Evolutionary conservation across 495 filamentous ascomycete species (phyloP).

Genomic region (Hypoxylon lenormandii): DNA sequence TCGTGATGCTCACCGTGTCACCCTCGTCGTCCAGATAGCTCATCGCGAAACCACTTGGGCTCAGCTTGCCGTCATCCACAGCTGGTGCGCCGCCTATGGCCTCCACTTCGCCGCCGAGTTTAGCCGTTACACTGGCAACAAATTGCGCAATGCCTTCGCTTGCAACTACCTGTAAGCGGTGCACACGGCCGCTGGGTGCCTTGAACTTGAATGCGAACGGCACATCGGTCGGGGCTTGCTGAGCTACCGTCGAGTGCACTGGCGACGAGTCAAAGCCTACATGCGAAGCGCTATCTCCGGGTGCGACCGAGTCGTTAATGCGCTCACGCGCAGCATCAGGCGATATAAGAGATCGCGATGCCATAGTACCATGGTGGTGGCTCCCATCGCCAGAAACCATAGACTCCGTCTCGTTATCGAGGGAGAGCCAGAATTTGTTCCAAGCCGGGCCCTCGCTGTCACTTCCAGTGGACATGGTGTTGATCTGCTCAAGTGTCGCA

Average conservation of each 20-base stretch:
- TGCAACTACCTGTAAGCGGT: constrained; percentile 86
- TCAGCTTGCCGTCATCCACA: constrained; percentile 81
- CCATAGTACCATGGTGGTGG: constrained; percentile 68
- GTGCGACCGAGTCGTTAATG: constrained; percentile 81
- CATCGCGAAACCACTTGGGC: constrained; percentile 85
- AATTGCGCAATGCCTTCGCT: constrained; percentile 84
- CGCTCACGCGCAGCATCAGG: constrained; percentile 74
- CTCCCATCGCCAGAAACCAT: constrained; percentile 90
- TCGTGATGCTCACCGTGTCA: constrained; percentile 97
- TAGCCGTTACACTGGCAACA: constrained; percentile 80
- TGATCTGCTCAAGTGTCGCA: constrained; percentile 95
- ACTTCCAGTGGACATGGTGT: constrained; percentile 68
- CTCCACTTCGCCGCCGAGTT: constrained; percentile 87
- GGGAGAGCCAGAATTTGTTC: constrained; percentile 99
- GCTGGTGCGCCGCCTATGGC: constrained; percentile 83
- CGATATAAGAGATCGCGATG: constrained; percentile 75
- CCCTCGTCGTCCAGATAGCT: constrained; percentile 98
- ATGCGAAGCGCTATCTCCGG: constrained; percentile 94
- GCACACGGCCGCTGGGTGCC: constrained; percentile 93
- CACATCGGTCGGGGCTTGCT: constrained; percentile 70
- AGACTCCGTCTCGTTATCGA: constrained; percentile 96
- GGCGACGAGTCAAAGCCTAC: constrained; percentile 79
- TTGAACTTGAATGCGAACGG: constrained; percentile 99
- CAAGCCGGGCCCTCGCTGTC: constrained; percentile 96
- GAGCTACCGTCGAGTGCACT: constrained; percentile 70